Base-by-base conservation (phyloP, 169 alveolate species). In the Plasmodium gonderi region DNA sequence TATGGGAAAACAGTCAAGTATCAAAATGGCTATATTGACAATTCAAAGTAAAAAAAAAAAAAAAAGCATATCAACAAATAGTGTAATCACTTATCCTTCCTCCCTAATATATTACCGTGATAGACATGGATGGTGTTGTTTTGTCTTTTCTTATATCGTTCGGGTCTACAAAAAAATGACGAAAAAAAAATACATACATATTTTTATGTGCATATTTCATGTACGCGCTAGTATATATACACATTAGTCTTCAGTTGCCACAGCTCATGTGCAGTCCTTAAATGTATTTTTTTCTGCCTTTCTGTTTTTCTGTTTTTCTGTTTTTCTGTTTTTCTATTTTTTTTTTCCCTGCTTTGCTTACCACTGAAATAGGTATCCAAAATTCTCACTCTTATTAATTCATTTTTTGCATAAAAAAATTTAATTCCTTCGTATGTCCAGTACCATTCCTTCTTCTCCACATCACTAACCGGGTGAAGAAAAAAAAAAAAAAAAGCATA, bases 321-420 rank as follows among this genome's bases (percentile, higher is more conserved):
- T 79, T 54, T n/a, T n/a, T n/a, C n/a, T 9, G 12, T 75, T n/a
- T 20, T 0, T 44, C 14, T 36, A 38, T 17, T 40, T 31, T 33
- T 38, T 12, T 60, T 54, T 79, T 54, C 31, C 38, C 47, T 44
- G 29, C 29, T 29, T n/a, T 45, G 38, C 47, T 12, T 82, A 82
- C 91, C 91, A 40, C 91, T 82, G 40, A 82, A 82, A 69, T 82
- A 82, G 42, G 91, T 82, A 33, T 82, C 91, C 74, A 82, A 54
- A 33, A 82, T 75, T 20, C 91, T 29, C 60, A 82, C 81, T 23
- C 91, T 42, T 47, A 82, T 82, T 36, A 72, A 33, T 33, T 82
- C 91, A 69, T 82, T 60, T 69, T 82, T 82, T 20, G 91, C 60
- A 54, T 82, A 82, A 82, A 82, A 82, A 82, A 68, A 82, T 69